Evolutionary conservation across 768 basidiomycete species (phyloP).

Genomic region (Tephrocybe rancida): DNA sequence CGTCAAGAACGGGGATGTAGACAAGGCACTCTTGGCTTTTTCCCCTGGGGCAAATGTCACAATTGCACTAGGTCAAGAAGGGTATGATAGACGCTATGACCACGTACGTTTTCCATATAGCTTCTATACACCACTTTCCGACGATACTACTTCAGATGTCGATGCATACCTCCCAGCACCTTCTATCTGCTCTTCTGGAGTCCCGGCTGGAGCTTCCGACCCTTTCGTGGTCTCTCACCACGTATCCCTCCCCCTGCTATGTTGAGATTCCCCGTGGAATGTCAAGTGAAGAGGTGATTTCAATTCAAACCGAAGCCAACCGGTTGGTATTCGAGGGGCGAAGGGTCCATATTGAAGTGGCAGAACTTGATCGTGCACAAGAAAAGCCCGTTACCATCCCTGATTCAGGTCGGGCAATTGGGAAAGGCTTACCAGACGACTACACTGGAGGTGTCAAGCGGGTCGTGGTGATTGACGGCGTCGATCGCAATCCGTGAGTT

Average conservation of each 20-base stretch:
- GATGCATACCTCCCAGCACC: slow-evolving; percentile 84
- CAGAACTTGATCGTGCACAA: slow-evolving; percentile 54
- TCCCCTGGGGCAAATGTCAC: slow-evolving; percentile 51
- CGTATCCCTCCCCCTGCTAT: slow-evolving; percentile 70
- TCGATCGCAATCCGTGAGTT: slow-evolving; percentile 79
- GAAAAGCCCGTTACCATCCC: slow-evolving; percentile 34
- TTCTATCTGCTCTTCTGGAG: slow-evolving; percentile 82
- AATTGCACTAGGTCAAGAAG: slow-evolving; percentile 58
- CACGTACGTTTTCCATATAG: slow-evolving; percentile 50
- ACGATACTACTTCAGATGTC: slow-evolving; percentile 55
- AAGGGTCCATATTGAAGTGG: slow-evolving; percentile 71
- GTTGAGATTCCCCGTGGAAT: slow-evolving; percentile 76
- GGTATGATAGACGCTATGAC: slow-evolving; percentile 69
- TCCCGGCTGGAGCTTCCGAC: slow-evolving; percentile 64
- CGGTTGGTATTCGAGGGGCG: slow-evolving; percentile 70
- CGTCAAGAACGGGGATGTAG: slow-evolving; percentile 37
- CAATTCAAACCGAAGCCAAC: slow-evolving; percentile 68
- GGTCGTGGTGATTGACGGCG: slow-evolving; percentile 80
- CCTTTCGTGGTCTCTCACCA: slow-evolving; percentile 80
- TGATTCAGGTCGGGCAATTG: slow-evolving; percentile 52
- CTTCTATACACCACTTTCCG: background rate
- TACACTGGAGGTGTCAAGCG: slow-evolving; percentile 78
- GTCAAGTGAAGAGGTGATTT: slow-evolving; percentile 59
- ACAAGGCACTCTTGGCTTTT: slow-evolving; percentile 49
- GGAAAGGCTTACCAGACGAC: slow-evolving; percentile 66